A percentile compares a stretch with the other conserved stretches of the same genome.
Evolutionary conservation across 805 yeast species (phyloP).

Genomic region (Saturnispora mendoncae): DNA sequence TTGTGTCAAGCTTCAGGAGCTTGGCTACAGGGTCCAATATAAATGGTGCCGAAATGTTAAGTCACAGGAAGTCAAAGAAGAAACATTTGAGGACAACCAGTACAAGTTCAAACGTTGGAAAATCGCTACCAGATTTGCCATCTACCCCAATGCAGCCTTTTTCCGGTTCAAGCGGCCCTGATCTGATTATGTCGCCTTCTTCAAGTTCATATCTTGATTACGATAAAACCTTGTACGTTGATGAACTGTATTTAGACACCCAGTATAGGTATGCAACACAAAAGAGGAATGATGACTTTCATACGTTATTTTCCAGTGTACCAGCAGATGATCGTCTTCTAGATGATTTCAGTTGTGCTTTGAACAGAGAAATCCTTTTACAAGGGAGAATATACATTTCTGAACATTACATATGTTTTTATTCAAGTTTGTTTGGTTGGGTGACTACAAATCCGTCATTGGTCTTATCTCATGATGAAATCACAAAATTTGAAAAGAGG

Average conservation of each 20-base stretch:
- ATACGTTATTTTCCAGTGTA: conserved; percentile 57
- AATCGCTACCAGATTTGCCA: conserved; percentile 19
- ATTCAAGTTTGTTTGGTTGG: conserved; percentile 85
- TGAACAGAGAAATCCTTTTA: conserved; percentile 73
- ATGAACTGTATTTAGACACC: conserved; percentile 50
- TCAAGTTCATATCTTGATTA: conserved; percentile 10
- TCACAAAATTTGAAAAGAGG: conserved; percentile 66
- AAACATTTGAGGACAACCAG: conserved; percentile 1
- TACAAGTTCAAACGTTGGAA: conserved; percentile 10
- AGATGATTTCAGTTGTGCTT: conserved; percentile 86
- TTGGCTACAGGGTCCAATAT: conserved; percentile 1
- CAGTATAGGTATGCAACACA: conserved; percentile 55
- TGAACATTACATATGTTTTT: conserved; percentile 72
- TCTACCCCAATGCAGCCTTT: conserved; percentile 43
- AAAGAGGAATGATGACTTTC: conserved; percentile 67
- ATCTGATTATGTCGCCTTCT: conserved; percentile 25
- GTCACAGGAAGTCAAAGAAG: conserved; percentile 8
- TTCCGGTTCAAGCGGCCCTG: conserved; percentile 38
- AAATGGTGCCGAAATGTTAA: conserved; percentile 11
- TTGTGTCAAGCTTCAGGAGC: background rate
- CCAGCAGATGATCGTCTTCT: conserved; percentile 63
- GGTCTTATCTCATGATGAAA: conserved; percentile 61
- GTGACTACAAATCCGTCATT: conserved; percentile 56
- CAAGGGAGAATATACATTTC: conserved; percentile 85
- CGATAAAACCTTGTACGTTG: conserved; percentile 43